These are phyloP conservation scores for Colletotrichum ledebouriae DNA, from an alignment of 2,329 filamentous ascomycete genomes.

Conservation along the genomic window DNA sequence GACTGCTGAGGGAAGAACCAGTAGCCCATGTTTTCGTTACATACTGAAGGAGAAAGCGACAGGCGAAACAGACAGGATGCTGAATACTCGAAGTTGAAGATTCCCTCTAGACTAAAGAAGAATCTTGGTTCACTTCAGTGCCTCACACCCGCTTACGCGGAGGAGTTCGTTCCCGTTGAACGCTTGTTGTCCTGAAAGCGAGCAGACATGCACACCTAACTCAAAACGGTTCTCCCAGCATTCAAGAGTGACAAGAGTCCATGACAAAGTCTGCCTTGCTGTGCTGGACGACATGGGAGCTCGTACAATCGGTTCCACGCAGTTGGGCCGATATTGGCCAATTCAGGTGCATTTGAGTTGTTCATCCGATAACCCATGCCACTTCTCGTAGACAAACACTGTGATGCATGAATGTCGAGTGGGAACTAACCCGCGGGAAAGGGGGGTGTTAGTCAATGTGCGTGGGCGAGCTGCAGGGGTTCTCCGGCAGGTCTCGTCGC, in stretches of 20 bases:
- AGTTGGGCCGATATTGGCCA: neutral
- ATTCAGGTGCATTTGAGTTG: neutral
- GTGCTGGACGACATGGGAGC: constrained; percentile 2
- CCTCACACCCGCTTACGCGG: neutral
- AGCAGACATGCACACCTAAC: constrained; percentile 25
- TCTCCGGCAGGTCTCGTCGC: constrained; percentile 27
- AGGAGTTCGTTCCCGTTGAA: neutral
- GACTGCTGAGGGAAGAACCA: neutral
- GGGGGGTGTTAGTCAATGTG: constrained; percentile 2
- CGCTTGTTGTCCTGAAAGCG: neutral
- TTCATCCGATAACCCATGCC: neutral
- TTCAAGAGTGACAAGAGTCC: too few relatives aligned
- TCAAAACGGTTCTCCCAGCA: constrained; percentile 8
- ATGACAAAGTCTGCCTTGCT: constrained; percentile 18
- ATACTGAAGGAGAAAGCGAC: neutral
- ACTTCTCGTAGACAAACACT: neutral
- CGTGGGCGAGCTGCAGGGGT: constrained; percentile 24
- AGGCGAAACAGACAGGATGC: too few relatives aligned
- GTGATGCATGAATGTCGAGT: constrained; percentile 19
- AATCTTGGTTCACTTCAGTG: neutral
- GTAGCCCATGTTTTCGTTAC: neutral
- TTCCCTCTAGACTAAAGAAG: too few relatives aligned
- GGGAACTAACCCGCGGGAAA: constrained; percentile 7
- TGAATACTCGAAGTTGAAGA: too few relatives aligned
- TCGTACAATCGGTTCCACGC: constrained; percentile 1